Percentiles rank a stretch among this genome's conserved stretches.
Conservation (phyloP, 139 green algal genomes). For the Gonium pectorale region DNA sequence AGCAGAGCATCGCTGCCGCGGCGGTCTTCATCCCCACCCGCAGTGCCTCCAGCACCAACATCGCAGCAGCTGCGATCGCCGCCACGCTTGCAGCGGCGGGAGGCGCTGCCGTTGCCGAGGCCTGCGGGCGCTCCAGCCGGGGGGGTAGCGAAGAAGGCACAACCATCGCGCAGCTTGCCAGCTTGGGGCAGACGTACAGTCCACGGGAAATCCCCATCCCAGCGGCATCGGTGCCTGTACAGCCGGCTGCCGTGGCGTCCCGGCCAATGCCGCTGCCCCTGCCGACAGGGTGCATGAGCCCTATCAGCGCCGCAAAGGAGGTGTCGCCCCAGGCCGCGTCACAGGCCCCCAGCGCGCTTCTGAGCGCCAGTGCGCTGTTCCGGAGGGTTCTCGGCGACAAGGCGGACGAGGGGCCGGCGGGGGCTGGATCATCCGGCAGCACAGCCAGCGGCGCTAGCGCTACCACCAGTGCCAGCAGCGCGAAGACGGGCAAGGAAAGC, state of each 20-base stretch:
- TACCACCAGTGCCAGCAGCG: not conserved
- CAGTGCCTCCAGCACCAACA: conserved; percentile 21
- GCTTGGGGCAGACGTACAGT: no score
- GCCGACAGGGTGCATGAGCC: conserved; percentile 22
- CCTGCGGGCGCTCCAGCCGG: no score
- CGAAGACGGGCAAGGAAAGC: not conserved
- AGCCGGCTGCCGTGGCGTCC: no score
- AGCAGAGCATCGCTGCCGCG: not conserved
- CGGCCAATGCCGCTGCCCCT: no score
- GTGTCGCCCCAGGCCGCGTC: not conserved
- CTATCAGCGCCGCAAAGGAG: conserved; percentile 26
- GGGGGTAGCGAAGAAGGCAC: no score
- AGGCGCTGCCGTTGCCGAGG: not conserved
- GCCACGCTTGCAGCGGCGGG: not conserved
- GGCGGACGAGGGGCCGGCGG: not conserved
- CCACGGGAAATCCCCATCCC: no score
- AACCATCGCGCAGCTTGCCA: no score
- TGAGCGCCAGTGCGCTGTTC: conserved; percentile 13
- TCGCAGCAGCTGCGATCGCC: not conserved
- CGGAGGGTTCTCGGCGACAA: conserved; percentile 26
- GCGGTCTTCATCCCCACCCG: conserved; percentile 29
- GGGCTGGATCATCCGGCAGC: not conserved
- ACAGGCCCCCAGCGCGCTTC: not conserved
- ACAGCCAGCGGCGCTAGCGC: not conserved
- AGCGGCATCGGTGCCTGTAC: no score